These are phyloP conservation scores for Lagenaria siceraria DNA, from an alignment of 306 rosid species.

Conservation along the genomic window DNA sequence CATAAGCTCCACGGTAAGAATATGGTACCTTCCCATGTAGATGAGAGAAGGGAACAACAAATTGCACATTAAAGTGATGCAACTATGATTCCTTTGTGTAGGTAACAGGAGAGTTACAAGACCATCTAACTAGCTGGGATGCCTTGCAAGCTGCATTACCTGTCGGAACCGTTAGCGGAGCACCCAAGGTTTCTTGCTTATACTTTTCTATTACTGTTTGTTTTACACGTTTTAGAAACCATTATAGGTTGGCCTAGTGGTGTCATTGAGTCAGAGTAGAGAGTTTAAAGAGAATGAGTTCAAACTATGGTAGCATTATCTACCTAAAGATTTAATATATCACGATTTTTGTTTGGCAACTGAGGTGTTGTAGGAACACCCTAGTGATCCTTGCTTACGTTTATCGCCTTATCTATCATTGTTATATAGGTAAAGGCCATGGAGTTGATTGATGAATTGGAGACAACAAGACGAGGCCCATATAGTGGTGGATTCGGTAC, in stretches of 20 bases:
- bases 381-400: neutral
- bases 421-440: constrained; percentile 64
- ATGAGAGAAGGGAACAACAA: neutral
- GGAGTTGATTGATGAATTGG: constrained; percentile 69
- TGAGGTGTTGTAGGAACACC: neutral
- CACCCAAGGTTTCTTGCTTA: constrained; percentile 49
- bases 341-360: neutral
- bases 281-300: neutral
- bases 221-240: neutral
- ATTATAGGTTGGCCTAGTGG: neutral
- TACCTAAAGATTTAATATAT: neutral
- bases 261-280: neutral
- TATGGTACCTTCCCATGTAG: neutral
- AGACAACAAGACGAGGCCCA: constrained; percentile 58
- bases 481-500: constrained; percentile 76
- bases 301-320: neutral
- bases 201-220: neutral
- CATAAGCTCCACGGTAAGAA: constrained; percentile 78
- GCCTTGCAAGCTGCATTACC: constrained; percentile 69
- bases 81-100: constrained; percentile 13
- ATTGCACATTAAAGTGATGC: neutral
- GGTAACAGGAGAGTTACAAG: constrained; percentile 68
- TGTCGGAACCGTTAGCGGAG: constrained; percentile 82
- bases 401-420: neutral
- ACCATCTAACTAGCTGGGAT: constrained; percentile 63